Evolutionary conservation across 2,329 filamentous ascomycete genomes (phyloP), one percentile per base, ranked within the genome.

Genomic region (Venturia aucupariae): DNA sequence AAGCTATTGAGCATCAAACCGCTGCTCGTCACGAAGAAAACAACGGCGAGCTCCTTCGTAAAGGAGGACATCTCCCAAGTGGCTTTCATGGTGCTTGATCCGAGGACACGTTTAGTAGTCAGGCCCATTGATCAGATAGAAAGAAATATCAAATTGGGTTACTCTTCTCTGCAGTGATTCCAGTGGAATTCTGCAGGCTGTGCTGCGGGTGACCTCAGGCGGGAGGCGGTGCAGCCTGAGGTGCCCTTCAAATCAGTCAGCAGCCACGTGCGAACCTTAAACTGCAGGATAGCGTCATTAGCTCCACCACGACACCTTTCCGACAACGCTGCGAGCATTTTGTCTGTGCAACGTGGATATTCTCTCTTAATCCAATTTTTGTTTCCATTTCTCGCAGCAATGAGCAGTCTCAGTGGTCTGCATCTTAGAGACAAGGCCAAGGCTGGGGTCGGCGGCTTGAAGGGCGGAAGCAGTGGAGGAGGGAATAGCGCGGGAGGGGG

Each of bases 361-460:
- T 10, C 4, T 22, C n/a, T n/a, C n/a, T n/a, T n/a, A n/a, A n/a
- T n/a, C n/a, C n/a, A n/a, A 46, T 17, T 6, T 48, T 48, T 48
- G n/a, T 48, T 1, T 27, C 1, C 27, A 19, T 57, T 32, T 32
- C 13, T 15, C 30, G 22, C 51, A 57, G 7, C 30, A 32, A 57
- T 57, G 51, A 57, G 51, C 51, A 57, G 51, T n/a, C 51, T 57
- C 6, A 57, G 51, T 6, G 51, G 51, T 57, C 51, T 57, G 15
- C 51, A 57, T 54, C 62, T 76, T 60, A 76, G 75, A 67, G 73
- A 74, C 48, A 69, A 81, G 30, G 73, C 75, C 54, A 82, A 82
- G 70, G 74, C 75, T 24, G 80, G 80, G 48, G 79, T 80, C 77
- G 81, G 67, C 79, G 42, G 32, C 6, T 19, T 55, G 46, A 75